These are phyloP conservation scores for Perkinsus chesapeaki DNA, from an alignment of 169 alveolate genomes.

Conservation along the genomic window DNA sequence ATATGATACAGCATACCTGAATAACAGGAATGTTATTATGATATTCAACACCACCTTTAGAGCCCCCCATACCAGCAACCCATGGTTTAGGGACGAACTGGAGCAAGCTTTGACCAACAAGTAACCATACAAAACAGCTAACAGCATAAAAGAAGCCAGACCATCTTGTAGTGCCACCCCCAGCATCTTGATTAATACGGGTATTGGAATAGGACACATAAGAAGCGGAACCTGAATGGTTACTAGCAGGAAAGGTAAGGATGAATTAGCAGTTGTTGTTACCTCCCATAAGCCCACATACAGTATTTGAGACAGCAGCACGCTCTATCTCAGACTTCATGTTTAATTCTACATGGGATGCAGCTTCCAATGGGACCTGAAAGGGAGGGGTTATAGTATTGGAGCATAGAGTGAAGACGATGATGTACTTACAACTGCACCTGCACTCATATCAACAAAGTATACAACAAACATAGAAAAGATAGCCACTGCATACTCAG, in stretches of 20 bases:
- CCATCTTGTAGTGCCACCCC: neutral
- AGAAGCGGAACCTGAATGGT: neutral
- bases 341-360: neutral
- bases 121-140: neutral
- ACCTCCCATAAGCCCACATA: neutral
- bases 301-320: neutral
- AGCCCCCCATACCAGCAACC: neutral
- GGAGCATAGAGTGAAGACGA: neutral
- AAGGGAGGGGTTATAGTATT: neutral
- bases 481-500: neutral
- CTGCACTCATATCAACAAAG: conserved; percentile 3
- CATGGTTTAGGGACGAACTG: neutral
- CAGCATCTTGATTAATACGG: neutral
- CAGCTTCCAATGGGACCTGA: neutral
- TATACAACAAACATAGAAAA: neutral
- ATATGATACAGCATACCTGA: neutral
- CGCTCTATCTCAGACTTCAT: neutral
- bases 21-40: too few species aligned
- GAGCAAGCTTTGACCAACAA: neutral
- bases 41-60: too few species aligned
- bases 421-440: neutral
- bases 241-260: neutral
- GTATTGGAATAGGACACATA: neutral
- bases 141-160: neutral
- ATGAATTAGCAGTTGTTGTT: neutral